Percentiles rank a stretch among this genome's conserved stretches.
Evolutionary conservation across 768 basidiomycete species (phyloP).

Genomic region (Fomitopsis pulvina): DNA sequence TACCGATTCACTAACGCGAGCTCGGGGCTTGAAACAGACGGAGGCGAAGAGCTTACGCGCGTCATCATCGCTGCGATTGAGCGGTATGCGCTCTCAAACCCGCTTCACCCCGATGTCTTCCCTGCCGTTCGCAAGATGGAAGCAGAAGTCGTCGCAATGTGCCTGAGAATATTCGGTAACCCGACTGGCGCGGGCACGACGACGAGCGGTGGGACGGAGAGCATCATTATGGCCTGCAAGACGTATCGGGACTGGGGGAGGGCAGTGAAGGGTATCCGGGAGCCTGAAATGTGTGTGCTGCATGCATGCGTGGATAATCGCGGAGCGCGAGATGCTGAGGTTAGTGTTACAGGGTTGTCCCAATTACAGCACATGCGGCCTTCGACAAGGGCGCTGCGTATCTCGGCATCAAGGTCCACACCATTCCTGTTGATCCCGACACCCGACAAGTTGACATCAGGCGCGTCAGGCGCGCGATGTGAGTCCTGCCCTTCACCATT

Average conservation of each 20-base stretch:
- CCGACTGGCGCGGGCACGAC: conserved; percentile 86
- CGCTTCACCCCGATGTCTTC: conserved; percentile 90
- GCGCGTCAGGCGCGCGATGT: conserved; percentile 83
- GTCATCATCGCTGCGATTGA: conserved; percentile 78
- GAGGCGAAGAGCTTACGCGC: conserved; percentile 73
- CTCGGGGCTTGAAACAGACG: conserved; percentile 45
- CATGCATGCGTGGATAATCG: too few species aligned
- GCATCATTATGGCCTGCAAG: conserved; percentile 93
- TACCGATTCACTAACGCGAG: neutral
- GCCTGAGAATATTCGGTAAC: conserved; percentile 76
- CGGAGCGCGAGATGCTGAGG: conserved; percentile 1
- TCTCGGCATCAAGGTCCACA: conserved; percentile 84
- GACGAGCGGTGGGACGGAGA: conserved; percentile 94
- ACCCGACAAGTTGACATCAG: conserved; percentile 78
- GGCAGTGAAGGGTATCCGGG: conserved; percentile 76
- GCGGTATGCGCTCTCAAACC: conserved; percentile 81
- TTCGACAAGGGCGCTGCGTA: conserved; percentile 93
- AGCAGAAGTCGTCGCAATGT: conserved; percentile 88
- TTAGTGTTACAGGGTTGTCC: conserved; percentile 55
- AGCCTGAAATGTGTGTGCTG: conserved; percentile 85
- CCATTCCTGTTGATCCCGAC: conserved; percentile 69
- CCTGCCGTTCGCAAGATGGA: conserved; percentile 96
- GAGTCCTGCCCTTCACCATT: conserved; percentile 24
- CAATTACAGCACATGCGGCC: conserved; percentile 84
- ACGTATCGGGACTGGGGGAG: conserved; percentile 91